Conservation (phyloP, 139 green algal species). For the Volvox reticuliferus region DNA sequence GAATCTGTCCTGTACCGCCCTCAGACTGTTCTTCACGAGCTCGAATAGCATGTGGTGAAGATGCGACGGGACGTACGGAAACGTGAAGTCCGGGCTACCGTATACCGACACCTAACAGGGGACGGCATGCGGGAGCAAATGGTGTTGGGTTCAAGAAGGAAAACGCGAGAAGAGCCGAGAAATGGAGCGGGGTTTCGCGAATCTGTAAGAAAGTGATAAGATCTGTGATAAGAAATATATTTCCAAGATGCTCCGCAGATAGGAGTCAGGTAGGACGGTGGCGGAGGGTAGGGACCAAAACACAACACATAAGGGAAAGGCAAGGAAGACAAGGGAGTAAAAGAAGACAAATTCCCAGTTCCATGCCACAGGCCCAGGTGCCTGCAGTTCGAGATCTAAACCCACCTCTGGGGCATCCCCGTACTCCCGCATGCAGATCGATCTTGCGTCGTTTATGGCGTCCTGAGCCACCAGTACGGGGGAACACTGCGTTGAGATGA, state of each 20-base stretch:
- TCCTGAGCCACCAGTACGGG: slow-evolving; percentile 77
- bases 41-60: slow-evolving; percentile 98
- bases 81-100: slow-evolving; percentile 90
- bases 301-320: no score
- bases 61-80: slow-evolving; percentile 97
- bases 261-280: no score
- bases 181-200: neutral
- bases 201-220: no score
- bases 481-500: slow-evolving; percentile 92
- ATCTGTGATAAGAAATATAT: no score
- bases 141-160: neutral
- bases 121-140: neutral
- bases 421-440: slow-evolving; percentile 92
- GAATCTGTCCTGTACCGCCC: slow-evolving; percentile 93
- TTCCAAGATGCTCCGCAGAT: no score
- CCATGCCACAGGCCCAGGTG: no score
- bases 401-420: slow-evolving; percentile 51
- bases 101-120: slow-evolving; percentile 88
- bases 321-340: no score
- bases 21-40: slow-evolving; percentile 96
- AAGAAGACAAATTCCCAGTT: no score
- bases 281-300: no score
- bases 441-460: slow-evolving; percentile 93
- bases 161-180: no score
- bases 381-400: no score